Conservation (phyloP, 768 basidiomycete genomes). For the Collybia nuda region DNA sequence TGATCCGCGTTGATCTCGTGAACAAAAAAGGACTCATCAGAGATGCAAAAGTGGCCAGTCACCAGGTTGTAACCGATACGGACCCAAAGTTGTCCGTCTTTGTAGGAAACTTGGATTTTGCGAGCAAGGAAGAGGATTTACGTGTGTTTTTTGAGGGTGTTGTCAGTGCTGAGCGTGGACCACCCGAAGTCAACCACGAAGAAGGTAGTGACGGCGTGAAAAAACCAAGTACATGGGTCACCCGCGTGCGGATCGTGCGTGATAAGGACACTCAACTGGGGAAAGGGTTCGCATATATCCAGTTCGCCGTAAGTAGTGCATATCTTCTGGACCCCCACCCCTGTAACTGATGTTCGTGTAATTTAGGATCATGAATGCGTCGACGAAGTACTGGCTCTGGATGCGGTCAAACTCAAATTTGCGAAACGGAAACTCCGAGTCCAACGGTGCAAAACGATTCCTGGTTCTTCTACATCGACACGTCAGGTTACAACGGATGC, state of each 20-base stretch:
- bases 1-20: conserved; percentile 77
- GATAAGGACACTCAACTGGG: conserved; percentile 93
- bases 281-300: conserved; percentile 93
- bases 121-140: conserved; percentile 86
- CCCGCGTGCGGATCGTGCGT: conserved; percentile 81
- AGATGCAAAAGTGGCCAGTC: conserved; percentile 13
- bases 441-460: conserved; percentile 82
- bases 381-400: conserved; percentile 87
- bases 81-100: conserved; percentile 87
- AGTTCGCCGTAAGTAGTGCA: conserved; percentile 63
- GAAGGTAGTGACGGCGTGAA: conserved; percentile 26
- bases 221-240: conserved; percentile 63
- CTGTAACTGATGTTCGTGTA: not conserved
- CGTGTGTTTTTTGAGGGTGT: conserved; percentile 83
- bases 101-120: conserved; percentile 92
- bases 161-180: conserved; percentile 68
- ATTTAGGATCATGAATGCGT: conserved; percentile 85
- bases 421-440: conserved; percentile 91
- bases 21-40: conserved; percentile 23
- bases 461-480: conserved; percentile 34
- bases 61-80: conserved; percentile 24
- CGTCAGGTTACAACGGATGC: conserved; percentile 21
- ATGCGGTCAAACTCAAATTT: conserved; percentile 78
- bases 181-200: conserved; percentile 31
- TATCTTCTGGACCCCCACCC: not conserved